Base-by-base conservation (phyloP, 805 yeast species). In the Suhomyces sp. region DNA sequence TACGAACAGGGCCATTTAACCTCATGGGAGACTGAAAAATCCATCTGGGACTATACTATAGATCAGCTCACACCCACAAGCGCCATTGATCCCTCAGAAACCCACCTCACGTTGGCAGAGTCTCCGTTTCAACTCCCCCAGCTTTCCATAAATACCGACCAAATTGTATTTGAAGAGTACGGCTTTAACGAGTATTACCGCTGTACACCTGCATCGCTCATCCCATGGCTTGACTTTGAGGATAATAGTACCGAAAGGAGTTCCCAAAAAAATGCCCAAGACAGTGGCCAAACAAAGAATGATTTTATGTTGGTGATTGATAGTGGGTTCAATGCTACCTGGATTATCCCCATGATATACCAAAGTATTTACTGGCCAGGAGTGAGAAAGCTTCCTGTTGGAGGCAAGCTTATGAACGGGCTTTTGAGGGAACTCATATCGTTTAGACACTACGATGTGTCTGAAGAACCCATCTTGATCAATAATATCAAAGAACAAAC, bases 131-230 rank as follows among this genome's bases (percentile, higher is more conserved):
- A 90, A 48, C 71, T 93, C 29, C 94, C 97, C 1, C 86, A 84
- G 49, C 75, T 93, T 29, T 87, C 96, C 35, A 84, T 84, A 58
- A 87, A 87, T 66, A 86, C 89, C 13, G 98, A 94, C 65, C 97
- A 91, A 69, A 87, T 94, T 0, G 80, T 94, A 0, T 93, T 96
- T 71, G 99, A 94, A 67, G 98, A 94, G 63, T 94, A 86, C 63
- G 96, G 89, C 3, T 87, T 94, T 62, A 77, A 77, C 12, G 79
- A 83, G 29, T 79, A 88, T 53, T 87, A 84, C 56, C 76, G 96
- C 53, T 80, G 88, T 20, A 81, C 87, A 0, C 77, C 82, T 0
- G 83, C 80, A 2, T 76, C 82, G 0, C 76, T 84, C 52, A 77
- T 82, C 2, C 91, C 92, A 2, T 88, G 90, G 84, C 55, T 10